Evolutionary conservation across 1,284 basidiomycete genomes (phyloP).

Genomic region (Megacollybia platyphylla): DNA sequence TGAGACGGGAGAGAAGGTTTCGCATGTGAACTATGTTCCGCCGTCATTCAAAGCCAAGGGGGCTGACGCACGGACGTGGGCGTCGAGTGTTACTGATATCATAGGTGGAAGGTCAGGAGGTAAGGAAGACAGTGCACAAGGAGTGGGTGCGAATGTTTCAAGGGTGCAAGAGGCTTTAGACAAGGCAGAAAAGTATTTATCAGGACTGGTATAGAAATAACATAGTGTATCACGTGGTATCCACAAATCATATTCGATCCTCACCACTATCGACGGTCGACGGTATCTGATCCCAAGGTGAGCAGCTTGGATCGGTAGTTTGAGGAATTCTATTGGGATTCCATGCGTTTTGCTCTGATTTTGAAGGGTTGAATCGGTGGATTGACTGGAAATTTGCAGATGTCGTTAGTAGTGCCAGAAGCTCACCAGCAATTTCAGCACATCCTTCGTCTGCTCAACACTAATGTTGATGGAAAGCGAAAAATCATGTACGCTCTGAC

Average conservation of each 20-base stretch:
- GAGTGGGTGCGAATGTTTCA: slow-evolving; percentile 59
- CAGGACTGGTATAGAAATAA: slow-evolving; percentile 3
- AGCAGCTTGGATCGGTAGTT: no score
- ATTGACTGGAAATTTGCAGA: slow-evolving; percentile 14
- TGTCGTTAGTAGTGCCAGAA: slow-evolving; percentile 93
- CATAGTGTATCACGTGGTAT: no score
- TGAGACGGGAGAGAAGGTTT: slow-evolving; percentile 58
- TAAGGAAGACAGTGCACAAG: slow-evolving; percentile 83
- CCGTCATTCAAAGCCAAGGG: slow-evolving; percentile 46
- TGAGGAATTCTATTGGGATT: no score
- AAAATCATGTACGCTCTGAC: slow-evolving; percentile 98
- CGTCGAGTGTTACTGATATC: slow-evolving; percentile 61
- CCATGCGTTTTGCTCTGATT: no score
- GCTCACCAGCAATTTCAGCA: slow-evolving; percentile 78
- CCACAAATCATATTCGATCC: no score
- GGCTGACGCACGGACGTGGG: slow-evolving; percentile 77
- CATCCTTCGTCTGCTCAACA: slow-evolving; percentile 97
- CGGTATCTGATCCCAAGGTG: no score
- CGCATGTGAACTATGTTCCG: slow-evolving; percentile 82
- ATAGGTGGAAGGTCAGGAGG: slow-evolving; percentile 92
- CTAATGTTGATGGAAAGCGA: slow-evolving; percentile 98
- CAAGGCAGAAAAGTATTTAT: slow-evolving; percentile 38
- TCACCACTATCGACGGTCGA: no score
- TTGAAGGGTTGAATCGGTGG: no score
- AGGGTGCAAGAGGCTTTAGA: slow-evolving; percentile 64